phyloP scores from a whole-genome alignment of 768 basidiomycete species.

The Amanita rubescens region DNA sequence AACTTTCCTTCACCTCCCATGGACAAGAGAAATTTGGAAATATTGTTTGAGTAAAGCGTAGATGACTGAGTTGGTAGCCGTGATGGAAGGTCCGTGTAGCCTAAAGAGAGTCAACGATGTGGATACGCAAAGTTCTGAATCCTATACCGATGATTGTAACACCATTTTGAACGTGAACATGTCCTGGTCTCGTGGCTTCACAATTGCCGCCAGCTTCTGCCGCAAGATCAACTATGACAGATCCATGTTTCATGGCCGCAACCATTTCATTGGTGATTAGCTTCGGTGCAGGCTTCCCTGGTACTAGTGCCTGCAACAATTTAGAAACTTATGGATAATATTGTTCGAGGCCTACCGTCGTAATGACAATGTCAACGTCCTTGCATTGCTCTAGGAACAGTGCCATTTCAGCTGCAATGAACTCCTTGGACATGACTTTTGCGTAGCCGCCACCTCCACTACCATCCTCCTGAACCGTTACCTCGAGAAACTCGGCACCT shows the following conservation, averaged over 20 bases:
- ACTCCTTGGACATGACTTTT: conserved; percentile 87
- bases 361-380: conserved; percentile 85
- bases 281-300: conserved; percentile 81
- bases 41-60: conserved; percentile 86
- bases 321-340: background rate
- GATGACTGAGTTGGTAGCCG: conserved; percentile 85
- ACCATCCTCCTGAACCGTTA: conserved; percentile 73
- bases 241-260: conserved; percentile 87
- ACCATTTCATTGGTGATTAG: conserved; percentile 83
- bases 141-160: conserved; percentile 73
- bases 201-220: conserved; percentile 91
- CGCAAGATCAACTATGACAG: conserved; percentile 81
- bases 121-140: background rate
- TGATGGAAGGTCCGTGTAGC: conserved; percentile 83
- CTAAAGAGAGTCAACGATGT: conserved; percentile 25
- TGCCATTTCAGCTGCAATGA: conserved; percentile 83
- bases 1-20: conserved; percentile 60
- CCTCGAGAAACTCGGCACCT: conserved; percentile 87
- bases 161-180: conserved; percentile 59
- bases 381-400: conserved; percentile 84
- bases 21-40: conserved; percentile 83
- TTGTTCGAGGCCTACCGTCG: conserved; percentile 46
- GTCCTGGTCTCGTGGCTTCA: conserved; percentile 72
- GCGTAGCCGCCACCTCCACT: conserved; percentile 81
- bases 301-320: conserved; percentile 60